These are phyloP conservation scores for Saccharomycopsis schoenii DNA, from an alignment of 805 yeast species.

Conservation along the genomic window DNA sequence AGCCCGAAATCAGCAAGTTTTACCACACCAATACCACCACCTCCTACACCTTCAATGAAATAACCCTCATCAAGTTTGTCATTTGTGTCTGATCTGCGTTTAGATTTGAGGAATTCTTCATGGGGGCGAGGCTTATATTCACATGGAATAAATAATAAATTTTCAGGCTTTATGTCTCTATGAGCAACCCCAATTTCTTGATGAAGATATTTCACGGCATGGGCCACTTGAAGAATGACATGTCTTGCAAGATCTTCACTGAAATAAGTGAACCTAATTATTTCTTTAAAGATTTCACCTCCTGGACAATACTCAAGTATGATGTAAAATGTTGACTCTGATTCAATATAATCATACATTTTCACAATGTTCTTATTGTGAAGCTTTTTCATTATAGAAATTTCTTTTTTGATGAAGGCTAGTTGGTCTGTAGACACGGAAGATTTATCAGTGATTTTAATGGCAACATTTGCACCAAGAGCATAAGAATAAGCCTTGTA, in stretches of 20 bases:
- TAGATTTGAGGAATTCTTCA: constrained; percentile 9
- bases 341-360: constrained; percentile 44
- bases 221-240: constrained; percentile 61
- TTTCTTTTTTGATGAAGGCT: constrained; percentile 57
- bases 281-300: constrained; percentile 74
- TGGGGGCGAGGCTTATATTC: constrained; percentile 27
- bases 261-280: constrained; percentile 68
- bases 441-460: constrained; percentile 62
- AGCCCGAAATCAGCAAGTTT: constrained; percentile 65
- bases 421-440: constrained; percentile 43
- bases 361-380: constrained; percentile 52
- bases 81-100: constrained; percentile 47
- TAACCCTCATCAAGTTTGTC: constrained; percentile 54
- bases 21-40: constrained; percentile 54
- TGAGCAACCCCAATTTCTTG: constrained; percentile 65
- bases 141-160: constrained; percentile 53
- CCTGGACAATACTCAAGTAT: constrained; percentile 63
- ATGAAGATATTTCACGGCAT: constrained; percentile 61
- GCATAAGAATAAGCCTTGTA: constrained; percentile 52
- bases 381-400: constrained; percentile 58
- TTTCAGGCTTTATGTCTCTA: constrained; percentile 77
- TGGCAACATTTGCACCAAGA: constrained; percentile 45
- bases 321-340: constrained; percentile 44
- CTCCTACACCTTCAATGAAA: constrained; percentile 43
- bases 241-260: constrained; percentile 65